These are phyloP conservation scores for Paraglomus brasilianum DNA, from an alignment of 192 early-diverging fungal genomes.

Conservation along the genomic window DNA sequence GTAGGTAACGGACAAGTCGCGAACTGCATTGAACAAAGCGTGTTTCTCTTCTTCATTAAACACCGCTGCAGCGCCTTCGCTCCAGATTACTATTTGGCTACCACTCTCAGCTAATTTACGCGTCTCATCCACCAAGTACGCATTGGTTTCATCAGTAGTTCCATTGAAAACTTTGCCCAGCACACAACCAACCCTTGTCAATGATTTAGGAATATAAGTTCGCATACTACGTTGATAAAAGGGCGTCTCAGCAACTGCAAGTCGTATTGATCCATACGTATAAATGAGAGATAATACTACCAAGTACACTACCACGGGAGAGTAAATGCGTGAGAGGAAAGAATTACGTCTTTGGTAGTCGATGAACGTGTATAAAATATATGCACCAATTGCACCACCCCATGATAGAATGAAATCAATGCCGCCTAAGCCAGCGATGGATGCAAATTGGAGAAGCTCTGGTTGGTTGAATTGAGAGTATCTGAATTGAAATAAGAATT, in stretches of 20 bases:
- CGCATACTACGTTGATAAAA: constrained; percentile 19
- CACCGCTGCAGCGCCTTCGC: constrained; percentile 15
- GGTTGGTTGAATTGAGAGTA: background rate
- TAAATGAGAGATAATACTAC: background rate
- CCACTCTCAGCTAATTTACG: constrained; percentile 30
- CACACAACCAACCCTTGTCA: constrained; percentile 10
- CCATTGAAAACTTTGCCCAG: background rate
- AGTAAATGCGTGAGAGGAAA: no score
- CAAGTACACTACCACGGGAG: background rate
- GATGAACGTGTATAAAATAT: background rate
- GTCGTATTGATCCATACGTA: constrained; percentile 11
- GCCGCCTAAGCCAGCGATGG: constrained; percentile 14
- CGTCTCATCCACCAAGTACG: constrained; percentile 30
- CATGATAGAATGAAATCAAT: constrained; percentile 23
- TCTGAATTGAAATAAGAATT: background rate
- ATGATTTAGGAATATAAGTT: background rate
- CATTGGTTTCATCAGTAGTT: no score
- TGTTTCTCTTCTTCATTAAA: background rate
- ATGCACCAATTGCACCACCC: constrained; percentile 1
- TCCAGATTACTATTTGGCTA: constrained; percentile 41
- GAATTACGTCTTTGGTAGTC: background rate
- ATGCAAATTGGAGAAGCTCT: constrained; percentile 13
- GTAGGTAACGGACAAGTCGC: constrained; percentile 38
- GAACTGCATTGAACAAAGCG: constrained; percentile 10
- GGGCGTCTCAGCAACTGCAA: background rate